Percentiles rank a stretch among this genome's conserved stretches.
Evolutionary conservation across 345 rosid genomes (phyloP).

Genomic region (Physaria fendleri): DNA sequence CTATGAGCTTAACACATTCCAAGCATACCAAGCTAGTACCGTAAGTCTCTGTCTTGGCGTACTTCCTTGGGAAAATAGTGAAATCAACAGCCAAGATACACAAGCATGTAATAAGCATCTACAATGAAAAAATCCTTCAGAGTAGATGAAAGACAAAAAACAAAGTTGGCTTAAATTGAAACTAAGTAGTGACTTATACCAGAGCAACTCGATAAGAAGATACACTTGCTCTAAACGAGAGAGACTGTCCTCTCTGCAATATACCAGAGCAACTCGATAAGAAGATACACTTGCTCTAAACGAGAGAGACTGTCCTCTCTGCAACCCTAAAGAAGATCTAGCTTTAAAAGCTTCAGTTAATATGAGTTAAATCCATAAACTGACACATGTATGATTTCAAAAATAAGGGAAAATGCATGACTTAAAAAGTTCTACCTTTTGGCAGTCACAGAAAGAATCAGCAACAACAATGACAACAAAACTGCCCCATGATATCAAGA

Average conservation of each 20-base stretch:
- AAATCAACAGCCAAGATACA: slow-evolving; percentile 94
- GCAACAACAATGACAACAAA: slow-evolving; percentile 32
- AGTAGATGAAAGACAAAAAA: neutral
- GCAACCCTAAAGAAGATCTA: slow-evolving; percentile 32
- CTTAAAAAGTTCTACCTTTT: slow-evolving; percentile 73
- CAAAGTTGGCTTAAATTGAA: neutral
- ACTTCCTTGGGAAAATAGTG: slow-evolving; percentile 73
- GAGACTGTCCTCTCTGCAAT: slow-evolving; percentile 30
- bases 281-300: slow-evolving; percentile 50
- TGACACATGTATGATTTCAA: neutral
- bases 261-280: slow-evolving; percentile 58
- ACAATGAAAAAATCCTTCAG: slow-evolving; percentile 24
- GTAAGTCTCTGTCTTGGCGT: slow-evolving; percentile 85
- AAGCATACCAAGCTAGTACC: slow-evolving; percentile 71
- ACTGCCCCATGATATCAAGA: slow-evolving; percentile 34
- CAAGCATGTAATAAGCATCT: slow-evolving; percentile 79
- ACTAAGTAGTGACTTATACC: slow-evolving; percentile 33
- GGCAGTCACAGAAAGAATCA: slow-evolving; percentile 34
- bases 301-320: slow-evolving; percentile 34
- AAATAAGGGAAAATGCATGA: slow-evolving; percentile 5
- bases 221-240: slow-evolving; percentile 43
- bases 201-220: slow-evolving; percentile 62
- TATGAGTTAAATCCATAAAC: neutral
- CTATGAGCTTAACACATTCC: neutral
- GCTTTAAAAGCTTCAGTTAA: neutral